Evolutionary conservation across 495 filamentous ascomycete genomes (phyloP), one percentile per base, ranked within the genome.

Genomic region (Thermothielavioides terrestris): DNA sequence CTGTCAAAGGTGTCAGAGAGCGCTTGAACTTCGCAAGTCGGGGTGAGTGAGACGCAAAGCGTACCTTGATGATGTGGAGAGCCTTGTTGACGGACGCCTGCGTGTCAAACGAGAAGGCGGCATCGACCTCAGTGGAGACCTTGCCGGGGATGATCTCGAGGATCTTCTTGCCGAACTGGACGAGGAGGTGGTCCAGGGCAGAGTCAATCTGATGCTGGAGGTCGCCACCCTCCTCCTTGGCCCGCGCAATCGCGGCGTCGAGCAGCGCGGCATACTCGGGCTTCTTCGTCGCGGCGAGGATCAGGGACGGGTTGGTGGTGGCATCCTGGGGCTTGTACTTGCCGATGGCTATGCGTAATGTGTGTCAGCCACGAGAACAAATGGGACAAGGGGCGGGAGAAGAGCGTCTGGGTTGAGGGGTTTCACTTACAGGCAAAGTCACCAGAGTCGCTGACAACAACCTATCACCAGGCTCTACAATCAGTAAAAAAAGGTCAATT

Each of bases 311-410:
- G 79, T 99, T 99, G 70, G 92, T 99, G 65, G 90, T 96, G 62
- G 90, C 92, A 85, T 99, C 92, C 81, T 96, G 90, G 48, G 92
- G 92, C 81, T 95, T 92, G 82, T 99, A 99, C 77, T 99, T 97
- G 79, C 77, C 89, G 69, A 99, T 99, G 64, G 90, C 87, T 81
- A 74, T 65, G 52, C n/a, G 61, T 43, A 40, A 8, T 58, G 68
- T 76, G 52, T 73, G 66, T 57, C 54, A 50, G 15, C 22, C 39
- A 26, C 31, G 41, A 18, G 3, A 21, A 15, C 11, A 11, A 21
- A 20, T 11, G 17, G 22, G 41, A 10, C 9, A 10, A 3, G 34
- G 53, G 41, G 38, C 9, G 2, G 27, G 38, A 6, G 11, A 46
- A 42, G 12, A 20, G 39, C 10, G 37, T 49, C 30, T 11, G 28